These are phyloP conservation scores for Colletotrichum godetiae DNA, from an alignment of 2,329 filamentous ascomycete species.

Conservation along the genomic window DNA sequence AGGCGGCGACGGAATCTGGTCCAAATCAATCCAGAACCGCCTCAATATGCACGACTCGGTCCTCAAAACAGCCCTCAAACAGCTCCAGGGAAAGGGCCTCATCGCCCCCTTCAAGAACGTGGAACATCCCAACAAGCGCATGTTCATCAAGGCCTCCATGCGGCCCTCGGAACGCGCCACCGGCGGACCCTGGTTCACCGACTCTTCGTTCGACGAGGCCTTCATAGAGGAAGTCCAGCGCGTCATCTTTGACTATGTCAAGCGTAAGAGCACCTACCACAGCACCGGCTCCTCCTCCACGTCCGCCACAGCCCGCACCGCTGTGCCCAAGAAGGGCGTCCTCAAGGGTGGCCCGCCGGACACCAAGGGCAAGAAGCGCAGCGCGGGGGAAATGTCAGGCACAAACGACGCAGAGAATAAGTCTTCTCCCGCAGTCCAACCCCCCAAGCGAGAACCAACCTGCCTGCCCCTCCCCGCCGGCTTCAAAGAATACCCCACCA, in stretches of 20 bases:
- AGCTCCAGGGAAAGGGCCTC: slow-evolving; percentile 82
- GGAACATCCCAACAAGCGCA: slow-evolving; percentile 90
- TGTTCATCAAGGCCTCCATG: slow-evolving; percentile 92
- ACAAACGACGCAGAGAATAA: slow-evolving; percentile 40
- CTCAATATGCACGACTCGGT: slow-evolving; percentile 87
- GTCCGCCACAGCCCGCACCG: slow-evolving; percentile 46
- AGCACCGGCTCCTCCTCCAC: slow-evolving; percentile 47
- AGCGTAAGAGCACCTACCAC: slow-evolving; percentile 76
- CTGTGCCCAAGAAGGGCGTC: slow-evolving; percentile 66
- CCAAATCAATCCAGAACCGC: slow-evolving; percentile 82
- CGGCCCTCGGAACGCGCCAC: slow-evolving; percentile 90
- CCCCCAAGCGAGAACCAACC: slow-evolving; percentile 48
- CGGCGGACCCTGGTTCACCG: slow-evolving; percentile 94
- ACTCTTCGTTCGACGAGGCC: slow-evolving; percentile 87
- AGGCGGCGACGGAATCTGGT: slow-evolving; percentile 89
- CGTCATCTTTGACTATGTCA: slow-evolving; percentile 79
- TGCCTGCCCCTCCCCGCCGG: slow-evolving; percentile 70
- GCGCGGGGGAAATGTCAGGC: slow-evolving; percentile 58
- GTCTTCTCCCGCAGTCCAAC: slow-evolving; percentile 41
- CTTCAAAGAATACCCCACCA: slow-evolving; percentile 84
- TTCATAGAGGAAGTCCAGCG: slow-evolving; percentile 84
- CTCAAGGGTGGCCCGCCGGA: slow-evolving; percentile 58
- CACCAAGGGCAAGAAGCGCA: slow-evolving; percentile 61
- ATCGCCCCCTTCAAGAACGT: slow-evolving; percentile 93
- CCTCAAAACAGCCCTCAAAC: slow-evolving; percentile 84